A percentile compares a stretch with the other conserved stretches of the same genome.
Conservation (phyloP, 2,329 filamentous ascomycete genomes). For the Alternaria ethzedia region DNA sequence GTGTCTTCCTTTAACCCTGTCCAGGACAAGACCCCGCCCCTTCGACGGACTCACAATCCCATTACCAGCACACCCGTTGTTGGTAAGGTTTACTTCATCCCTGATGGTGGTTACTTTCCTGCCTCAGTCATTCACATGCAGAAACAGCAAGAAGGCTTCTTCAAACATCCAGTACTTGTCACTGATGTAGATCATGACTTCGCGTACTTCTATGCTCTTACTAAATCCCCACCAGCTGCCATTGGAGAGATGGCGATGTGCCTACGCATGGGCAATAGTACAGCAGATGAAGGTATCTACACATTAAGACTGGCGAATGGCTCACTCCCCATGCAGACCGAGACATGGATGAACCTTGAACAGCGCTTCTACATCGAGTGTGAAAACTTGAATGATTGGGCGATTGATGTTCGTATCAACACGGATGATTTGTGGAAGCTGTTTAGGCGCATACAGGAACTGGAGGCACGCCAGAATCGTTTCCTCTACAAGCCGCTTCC, state of each 20-base stretch:
- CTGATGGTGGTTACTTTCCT: conserved; percentile 6
- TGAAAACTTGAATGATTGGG: conserved; percentile 12
- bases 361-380: conserved; percentile 26
- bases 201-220: conserved; percentile 24
- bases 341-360: conserved; percentile 26
- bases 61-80: neutral
- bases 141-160: conserved; percentile 24
- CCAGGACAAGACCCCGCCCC: neutral
- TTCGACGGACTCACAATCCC: too few species aligned
- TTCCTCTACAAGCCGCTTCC: conserved; percentile 29
- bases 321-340: conserved; percentile 15
- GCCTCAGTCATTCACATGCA: conserved; percentile 20
- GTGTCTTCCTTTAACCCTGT: neutral
- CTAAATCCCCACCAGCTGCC: conserved; percentile 14
- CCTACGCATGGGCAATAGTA: conserved; percentile 12
- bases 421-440: conserved; percentile 18
- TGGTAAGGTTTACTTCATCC: conserved; percentile 23
- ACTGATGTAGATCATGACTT: conserved; percentile 5
- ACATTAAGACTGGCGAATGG: conserved; percentile 13
- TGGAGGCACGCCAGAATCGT: conserved; percentile 30
- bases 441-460: conserved; percentile 4
- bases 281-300: neutral
- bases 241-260: conserved; percentile 21
- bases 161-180: conserved; percentile 26
- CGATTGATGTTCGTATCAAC: conserved; percentile 10